A percentile compares a stretch with the other conserved stretches of the same genome.
phyloP scores from a whole-genome alignment of 108 stramenopile genomes.

The Discostella pseudostelligera region DNA sequence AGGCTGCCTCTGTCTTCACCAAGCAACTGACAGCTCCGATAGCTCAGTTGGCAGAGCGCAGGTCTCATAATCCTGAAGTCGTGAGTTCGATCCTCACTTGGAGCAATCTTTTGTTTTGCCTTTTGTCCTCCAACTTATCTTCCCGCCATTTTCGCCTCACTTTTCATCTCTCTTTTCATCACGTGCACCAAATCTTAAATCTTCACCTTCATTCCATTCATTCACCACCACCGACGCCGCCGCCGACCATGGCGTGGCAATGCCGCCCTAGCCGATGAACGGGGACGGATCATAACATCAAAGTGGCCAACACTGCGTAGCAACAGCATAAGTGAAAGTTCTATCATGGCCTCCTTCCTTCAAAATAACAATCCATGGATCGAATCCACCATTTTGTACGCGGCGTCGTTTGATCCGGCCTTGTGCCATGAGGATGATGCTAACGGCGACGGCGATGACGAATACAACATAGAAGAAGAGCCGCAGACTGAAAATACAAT shows the following conservation, averaged over 20 bases:
- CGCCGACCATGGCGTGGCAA: no score
- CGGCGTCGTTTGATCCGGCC: conserved; percentile 12
- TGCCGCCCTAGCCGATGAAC: no score
- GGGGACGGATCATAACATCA: no score
- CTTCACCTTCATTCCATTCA: no score
- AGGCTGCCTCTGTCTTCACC: no score
- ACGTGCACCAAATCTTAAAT: no score
- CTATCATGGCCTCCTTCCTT: conserved; percentile 30
- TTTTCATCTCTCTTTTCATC: no score
- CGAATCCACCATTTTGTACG: conserved; percentile 34
- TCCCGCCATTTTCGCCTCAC: no score
- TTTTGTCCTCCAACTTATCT: no score
- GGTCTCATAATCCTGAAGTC: conserved; percentile 72
- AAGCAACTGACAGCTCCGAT: conserved; percentile 42
- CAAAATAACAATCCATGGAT: conserved; percentile 35
- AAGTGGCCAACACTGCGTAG: no score
- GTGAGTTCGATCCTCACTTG: conserved; percentile 67
- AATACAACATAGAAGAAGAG: background rate
- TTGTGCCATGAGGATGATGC: background rate
- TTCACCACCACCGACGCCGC: no score
- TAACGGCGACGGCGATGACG: background rate
- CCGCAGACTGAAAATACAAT: conserved; percentile 30
- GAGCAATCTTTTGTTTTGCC: conserved; percentile 12
- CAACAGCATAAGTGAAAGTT: no score
- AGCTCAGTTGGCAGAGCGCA: conserved; percentile 64